Base-by-base conservation (phyloP, 805 yeast species). In the Teunomyces gatunensis region DNA sequence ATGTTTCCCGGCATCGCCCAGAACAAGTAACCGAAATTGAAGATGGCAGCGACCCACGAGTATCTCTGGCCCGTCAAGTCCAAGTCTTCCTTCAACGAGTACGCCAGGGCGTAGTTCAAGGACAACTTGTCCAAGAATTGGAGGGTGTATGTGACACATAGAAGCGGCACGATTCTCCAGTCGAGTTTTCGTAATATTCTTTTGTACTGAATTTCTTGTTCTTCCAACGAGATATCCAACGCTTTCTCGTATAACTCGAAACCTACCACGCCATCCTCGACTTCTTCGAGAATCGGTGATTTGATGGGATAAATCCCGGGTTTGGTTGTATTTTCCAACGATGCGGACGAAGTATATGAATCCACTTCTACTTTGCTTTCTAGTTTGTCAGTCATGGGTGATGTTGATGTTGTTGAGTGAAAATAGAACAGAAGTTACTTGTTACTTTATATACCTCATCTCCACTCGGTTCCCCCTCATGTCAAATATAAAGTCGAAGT, bases 41-140 rank as follows among this genome's bases (percentile, higher is more conserved):
- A 73, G 20, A 79, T 78, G 1, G 85, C 79, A 27, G 80, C 77
- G 43, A 80, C 57, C 54, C 79, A 73, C 18, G 81, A 74, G 54
- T 74, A 80, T 44, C 80, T 77, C 47, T 63, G 57, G 37, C 78
- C 69, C 4, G 74, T 68, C 29, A 62, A 53, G 12, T 51, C 49
- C 52, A 80, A 65, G 54, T 79, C 71, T 2, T 68, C 59, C 55
- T 74, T 78, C 51, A 82, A 78, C 0, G 86, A 86, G 84, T 82
- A 78, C 1, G 82, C 81, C n/a, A 83, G 83, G 2, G 87, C 83
- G 55, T 81, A 79, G 52, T 81, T 81, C 32, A 79, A 61, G 41
- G 81, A 62, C n/a, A 79, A 71, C 55, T 82, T 82, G 53, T 83
- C 87, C 48, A 81, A 63, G 54, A 78, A 79, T 65, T 81, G 84